Base-by-base conservation (phyloP, 2,329 filamentous ascomycete species). In the Pestalotiopsis sp. region DNA sequence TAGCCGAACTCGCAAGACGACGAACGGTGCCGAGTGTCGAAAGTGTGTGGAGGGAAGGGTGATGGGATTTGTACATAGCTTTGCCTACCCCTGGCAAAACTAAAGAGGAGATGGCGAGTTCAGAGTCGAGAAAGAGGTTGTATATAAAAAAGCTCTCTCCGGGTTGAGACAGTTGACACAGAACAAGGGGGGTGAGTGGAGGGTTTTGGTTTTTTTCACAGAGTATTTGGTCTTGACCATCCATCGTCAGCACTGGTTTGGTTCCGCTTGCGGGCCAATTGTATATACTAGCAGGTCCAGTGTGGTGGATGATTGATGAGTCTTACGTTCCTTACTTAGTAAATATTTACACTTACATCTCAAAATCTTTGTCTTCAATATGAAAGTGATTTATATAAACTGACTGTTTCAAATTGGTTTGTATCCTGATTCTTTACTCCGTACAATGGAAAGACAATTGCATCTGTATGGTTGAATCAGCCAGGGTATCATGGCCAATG, bases 251-350 rank as follows among this genome's bases (percentile, higher is more conserved):
- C 56, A 26, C 58, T 13, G 48, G 30, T 13, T 35, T 9, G n/a
- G n/a, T 20, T 35, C 61, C 35, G 40, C 39, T 22, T 56, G 62
- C 62, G 62, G 24, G 44, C 58, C 24, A 17, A 10, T 65, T 65
- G 62, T 65, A 65, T 56, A 64, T 65, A 65, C 44, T 38, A 56
- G 56, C 38, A 22, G 30, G 22, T 11, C 38, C 20, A 20, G 39
- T 48, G 11, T 26, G 40, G 40, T 57, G n/a, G 40, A 17, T 56
- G 62, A 65, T 56, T 39, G 62, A 65, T 65, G 62, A 65, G 62
- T 65, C 62, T 65, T 38, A 65, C 62, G 44, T 65, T 65, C 62
- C 62, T 65, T 65, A 65, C 44, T 63, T 35, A 63, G 22, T 61
- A 61, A 61, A 35, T 35, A 61, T 61, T 61, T 26, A 39, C 17